Evolutionary conservation across 2,329 filamentous ascomycete species (phyloP), one percentile per base, ranked within the genome.

Genomic region (Claviceps monticola): DNA sequence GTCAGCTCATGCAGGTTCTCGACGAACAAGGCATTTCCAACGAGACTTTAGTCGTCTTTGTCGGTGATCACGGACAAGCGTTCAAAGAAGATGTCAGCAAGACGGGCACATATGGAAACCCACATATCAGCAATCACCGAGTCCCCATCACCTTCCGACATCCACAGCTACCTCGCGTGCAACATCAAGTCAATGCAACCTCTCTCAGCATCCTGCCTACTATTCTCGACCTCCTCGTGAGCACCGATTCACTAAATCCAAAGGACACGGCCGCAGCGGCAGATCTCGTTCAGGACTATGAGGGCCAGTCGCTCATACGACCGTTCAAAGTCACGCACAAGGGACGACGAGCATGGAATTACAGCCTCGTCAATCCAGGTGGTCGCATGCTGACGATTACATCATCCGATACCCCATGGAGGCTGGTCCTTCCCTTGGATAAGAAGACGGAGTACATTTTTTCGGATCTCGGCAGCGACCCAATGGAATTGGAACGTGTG

Each of bases 61-160:
- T 64, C 7, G 64, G 65, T 2, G 64, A 67, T n/a, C 65, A 67
- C n/a, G 65, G 64, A 1, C 58, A 63, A n/a, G 65, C 64, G 0
- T 57, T 67, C 37, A 59, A 61, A 0, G 65, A 67, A 19, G 62
- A 65, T 42, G 54, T 58, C 8, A 57, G 56, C 23, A 62, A 63
- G 17, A 62, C 61, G 6, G 52, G 51, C 21, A 59, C 63, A 0
- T 67, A 66, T 9, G 62, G 63, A 16, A 65, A 67, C 49, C 52
- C 55, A 36, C 62, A 65, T 50, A 54, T 66, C 48, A 63, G 61
- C 54, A 64, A 65, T 54, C 62, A 62, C 49, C 64, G 62, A 34
- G 62, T 67, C 5, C 63, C 64, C 5, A 59, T 68, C 14, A 57
- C 60, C 9, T 60, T 68, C 47, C 57, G 60, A 17, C 65, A 68